phyloP scores from a whole-genome alignment of 345 rosid genomes.

The Populus simonii region DNA sequence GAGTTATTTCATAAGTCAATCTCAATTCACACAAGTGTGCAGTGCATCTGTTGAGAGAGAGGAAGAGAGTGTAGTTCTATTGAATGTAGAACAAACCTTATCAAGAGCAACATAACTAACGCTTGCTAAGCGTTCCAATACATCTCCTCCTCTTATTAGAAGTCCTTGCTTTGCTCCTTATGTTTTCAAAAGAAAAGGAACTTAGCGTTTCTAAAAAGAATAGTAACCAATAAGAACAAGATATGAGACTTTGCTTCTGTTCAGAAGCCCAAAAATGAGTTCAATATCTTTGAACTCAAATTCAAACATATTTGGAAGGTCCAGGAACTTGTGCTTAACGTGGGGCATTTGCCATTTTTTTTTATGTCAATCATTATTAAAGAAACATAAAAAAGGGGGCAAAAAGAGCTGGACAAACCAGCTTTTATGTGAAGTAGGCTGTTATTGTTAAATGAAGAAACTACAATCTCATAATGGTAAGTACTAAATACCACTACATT shows the following conservation, averaged over 20 bases:
- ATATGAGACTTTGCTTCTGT: background rate
- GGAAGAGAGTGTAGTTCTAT: background rate
- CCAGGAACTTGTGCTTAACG: background rate
- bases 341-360: background rate
- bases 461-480: background rate
- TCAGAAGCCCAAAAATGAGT: background rate
- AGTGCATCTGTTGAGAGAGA: conserved; percentile 2
- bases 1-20: background rate
- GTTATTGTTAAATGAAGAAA: background rate
- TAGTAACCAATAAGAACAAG: background rate
- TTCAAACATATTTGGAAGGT: background rate
- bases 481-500: background rate
- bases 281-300: background rate
- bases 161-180: conserved; percentile 94
- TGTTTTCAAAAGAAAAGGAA: conserved; percentile 25
- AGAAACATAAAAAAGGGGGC: background rate
- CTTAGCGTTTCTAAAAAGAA: conserved; percentile 4
- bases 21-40: background rate
- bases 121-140: conserved; percentile 82
- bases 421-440: background rate
- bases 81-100: conserved; percentile 51
- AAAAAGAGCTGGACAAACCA: background rate
- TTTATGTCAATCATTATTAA: background rate
- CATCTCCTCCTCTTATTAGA: conserved; percentile 96
- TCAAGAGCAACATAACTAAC: conserved; percentile 75